These are phyloP conservation scores for Sanghuangporus sanghuang DNA, from an alignment of 1,284 basidiomycete genomes.

Conservation along the genomic window DNA sequence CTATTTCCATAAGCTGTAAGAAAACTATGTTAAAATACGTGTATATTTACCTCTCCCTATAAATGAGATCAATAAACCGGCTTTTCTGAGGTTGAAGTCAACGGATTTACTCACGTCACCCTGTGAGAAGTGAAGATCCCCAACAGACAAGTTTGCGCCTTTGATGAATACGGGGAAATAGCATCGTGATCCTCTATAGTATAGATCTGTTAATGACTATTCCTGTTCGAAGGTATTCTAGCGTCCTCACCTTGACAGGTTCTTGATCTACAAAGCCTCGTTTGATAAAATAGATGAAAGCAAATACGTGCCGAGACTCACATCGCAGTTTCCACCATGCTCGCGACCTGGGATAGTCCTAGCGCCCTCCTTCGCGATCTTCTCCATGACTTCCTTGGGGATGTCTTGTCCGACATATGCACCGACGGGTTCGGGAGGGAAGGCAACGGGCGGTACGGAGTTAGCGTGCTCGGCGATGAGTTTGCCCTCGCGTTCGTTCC, in stretches of 20 bases:
- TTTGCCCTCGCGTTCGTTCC: slow-evolving; percentile 68
- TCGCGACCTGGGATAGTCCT: slow-evolving; percentile 74
- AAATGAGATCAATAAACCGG: not conserved
- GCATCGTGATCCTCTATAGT: slow-evolving; percentile 53
- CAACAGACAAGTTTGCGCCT: slow-evolving; percentile 66
- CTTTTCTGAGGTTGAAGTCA: not conserved
- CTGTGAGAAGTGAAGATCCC: slow-evolving; percentile 80
- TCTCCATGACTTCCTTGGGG: slow-evolving; percentile 40
- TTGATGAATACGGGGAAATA: slow-evolving; percentile 77
- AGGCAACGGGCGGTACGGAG: slow-evolving; percentile 62
- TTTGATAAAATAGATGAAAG: not conserved
- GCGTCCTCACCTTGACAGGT: slow-evolving; percentile 48
- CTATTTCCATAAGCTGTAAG: slow-evolving; percentile 25
- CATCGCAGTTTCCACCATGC: slow-evolving; percentile 81
- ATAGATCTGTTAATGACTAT: slow-evolving; percentile 11
- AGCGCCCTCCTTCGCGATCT: slow-evolving; percentile 65
- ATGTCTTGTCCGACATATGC: slow-evolving; percentile 70
- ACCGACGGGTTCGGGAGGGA: slow-evolving; percentile 54
- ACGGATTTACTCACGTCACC: slow-evolving; percentile 51
- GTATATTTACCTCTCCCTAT: slow-evolving; percentile 47
- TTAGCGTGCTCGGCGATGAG: slow-evolving; percentile 55
- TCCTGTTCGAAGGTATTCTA: slow-evolving; percentile 13
- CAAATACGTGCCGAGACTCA: slow-evolving; percentile 27
- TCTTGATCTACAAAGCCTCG: slow-evolving; percentile 53
- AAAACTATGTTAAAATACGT: not conserved